Percentiles rank a stretch among this genome's conserved stretches.
These are phyloP conservation scores for Diospyros lotus DNA, from an alignment of 148 eudicot species.

Conservation along the genomic window DNA sequence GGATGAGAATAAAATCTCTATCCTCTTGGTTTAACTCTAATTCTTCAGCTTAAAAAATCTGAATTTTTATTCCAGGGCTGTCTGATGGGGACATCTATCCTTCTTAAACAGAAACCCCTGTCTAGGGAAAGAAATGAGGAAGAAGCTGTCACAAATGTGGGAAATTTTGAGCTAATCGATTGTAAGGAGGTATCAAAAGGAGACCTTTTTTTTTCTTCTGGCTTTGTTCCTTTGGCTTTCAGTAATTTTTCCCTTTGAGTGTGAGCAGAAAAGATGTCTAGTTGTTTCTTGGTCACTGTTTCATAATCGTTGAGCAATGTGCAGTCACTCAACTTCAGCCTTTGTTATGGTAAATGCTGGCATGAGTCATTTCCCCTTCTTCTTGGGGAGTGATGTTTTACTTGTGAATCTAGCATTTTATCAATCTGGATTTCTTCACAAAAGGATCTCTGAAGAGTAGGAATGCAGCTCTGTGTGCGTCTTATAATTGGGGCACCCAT, in stretches of 20 bases:
- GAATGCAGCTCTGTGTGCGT: not conserved
- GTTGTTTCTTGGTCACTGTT: not conserved
- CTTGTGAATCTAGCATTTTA: not conserved
- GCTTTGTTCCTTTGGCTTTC: not conserved
- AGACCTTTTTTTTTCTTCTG: constrained; percentile 13
- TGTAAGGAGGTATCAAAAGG: constrained; percentile 26
- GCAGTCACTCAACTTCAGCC: not conserved
- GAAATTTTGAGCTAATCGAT: constrained; percentile 24
- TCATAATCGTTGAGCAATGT: not conserved
- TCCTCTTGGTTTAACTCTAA: not conserved
- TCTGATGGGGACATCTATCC: constrained; percentile 26
- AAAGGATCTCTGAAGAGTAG: not conserved
- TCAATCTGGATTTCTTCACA: not conserved
- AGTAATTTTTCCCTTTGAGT: not conserved
- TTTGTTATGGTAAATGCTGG: not conserved
- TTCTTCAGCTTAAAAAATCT: not conserved
- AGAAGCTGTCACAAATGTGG: constrained; percentile 27
- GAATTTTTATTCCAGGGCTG: constrained; percentile 2
- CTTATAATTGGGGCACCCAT: not conserved
- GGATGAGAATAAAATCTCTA: not conserved
- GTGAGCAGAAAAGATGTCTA: not conserved
- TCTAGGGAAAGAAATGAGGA: constrained; percentile 18
- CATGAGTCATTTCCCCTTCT: not conserved
- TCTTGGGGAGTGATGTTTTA: not conserved
- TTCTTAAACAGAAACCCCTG: constrained; percentile 17